These are phyloP conservation scores for Blastocystis sp. DNA, from an alignment of 352 stramenopile species.

Conservation along the genomic window DNA sequence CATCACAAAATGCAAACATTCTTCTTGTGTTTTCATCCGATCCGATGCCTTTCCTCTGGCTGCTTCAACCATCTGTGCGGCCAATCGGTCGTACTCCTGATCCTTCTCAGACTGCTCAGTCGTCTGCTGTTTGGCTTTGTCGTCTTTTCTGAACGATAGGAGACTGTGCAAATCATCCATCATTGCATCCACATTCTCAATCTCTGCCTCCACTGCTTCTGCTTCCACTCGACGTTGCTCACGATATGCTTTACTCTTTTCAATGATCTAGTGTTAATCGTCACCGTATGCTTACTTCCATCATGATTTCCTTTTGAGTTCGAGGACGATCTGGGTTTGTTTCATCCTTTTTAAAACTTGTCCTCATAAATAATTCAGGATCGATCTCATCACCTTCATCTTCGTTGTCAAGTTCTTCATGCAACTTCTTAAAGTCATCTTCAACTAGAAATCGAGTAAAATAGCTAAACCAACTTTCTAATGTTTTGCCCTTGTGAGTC, in stretches of 20 bases:
- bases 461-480: neutral
- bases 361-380: constrained; percentile 30
- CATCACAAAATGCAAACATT: neutral
- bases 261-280: neutral
- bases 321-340: neutral
- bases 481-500: constrained; percentile 21
- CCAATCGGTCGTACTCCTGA: constrained; percentile 17
- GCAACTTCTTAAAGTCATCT: constrained; percentile 43
- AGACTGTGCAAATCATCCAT: constrained; percentile 58
- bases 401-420: neutral
- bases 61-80: neutral
- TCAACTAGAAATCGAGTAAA: neutral
- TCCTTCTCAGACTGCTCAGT: neutral
- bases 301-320: constrained; percentile 61
- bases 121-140: neutral
- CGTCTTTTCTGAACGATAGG: constrained; percentile 6
- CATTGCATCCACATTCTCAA: constrained; percentile 46
- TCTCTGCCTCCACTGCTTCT: constrained; percentile 9
- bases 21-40: constrained; percentile 43
- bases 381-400: constrained; percentile 22
- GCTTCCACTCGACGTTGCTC: constrained; percentile 14
- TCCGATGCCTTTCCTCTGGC: constrained; percentile 41
- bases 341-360: neutral
- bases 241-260: constrained; percentile 50
- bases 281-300: neutral